Evolutionary conservation across 768 basidiomycete species (phyloP).

Genomic region (Boletellus ananiceps): DNA sequence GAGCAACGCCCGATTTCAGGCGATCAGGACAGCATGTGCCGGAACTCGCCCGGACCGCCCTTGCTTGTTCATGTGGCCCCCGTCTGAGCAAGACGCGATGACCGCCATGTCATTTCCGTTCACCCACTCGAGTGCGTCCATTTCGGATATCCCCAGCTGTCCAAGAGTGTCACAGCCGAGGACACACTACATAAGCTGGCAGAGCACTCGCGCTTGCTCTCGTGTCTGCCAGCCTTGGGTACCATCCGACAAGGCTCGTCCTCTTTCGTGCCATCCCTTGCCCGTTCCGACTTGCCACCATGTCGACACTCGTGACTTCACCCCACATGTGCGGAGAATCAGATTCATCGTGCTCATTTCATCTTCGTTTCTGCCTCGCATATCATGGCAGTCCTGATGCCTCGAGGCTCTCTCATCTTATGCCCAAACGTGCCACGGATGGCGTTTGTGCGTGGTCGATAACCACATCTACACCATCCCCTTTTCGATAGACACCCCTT

Average conservation of each 20-base stretch:
- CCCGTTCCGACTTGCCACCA: constrained; percentile 14
- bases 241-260: constrained; percentile 2
- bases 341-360: constrained; percentile 20
- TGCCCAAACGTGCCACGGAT: constrained; percentile 14
- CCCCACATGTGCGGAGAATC: constrained; percentile 31
- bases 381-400: constrained; percentile 21
- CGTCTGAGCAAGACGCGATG: neutral
- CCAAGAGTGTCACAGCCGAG: neutral
- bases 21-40: neutral
- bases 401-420: constrained; percentile 16
- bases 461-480: constrained; percentile 6
- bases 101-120: constrained; percentile 17
- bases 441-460: constrained; percentile 21
- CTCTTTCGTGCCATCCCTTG: constrained; percentile 9
- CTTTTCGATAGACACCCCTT: neutral
- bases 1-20: neutral
- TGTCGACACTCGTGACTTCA: constrained; percentile 17
- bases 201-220: neutral
- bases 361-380: constrained; percentile 24
- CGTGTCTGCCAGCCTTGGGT: constrained; percentile 8
- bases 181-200: constrained; percentile 5
- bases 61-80: too few relatives aligned
- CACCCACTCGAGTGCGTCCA: constrained; percentile 2
- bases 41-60: neutral
- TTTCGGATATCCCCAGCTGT: constrained; percentile 2